Conservation (phyloP, 192 early-diverging fungal species). For the Backusella macrospora region DNA sequence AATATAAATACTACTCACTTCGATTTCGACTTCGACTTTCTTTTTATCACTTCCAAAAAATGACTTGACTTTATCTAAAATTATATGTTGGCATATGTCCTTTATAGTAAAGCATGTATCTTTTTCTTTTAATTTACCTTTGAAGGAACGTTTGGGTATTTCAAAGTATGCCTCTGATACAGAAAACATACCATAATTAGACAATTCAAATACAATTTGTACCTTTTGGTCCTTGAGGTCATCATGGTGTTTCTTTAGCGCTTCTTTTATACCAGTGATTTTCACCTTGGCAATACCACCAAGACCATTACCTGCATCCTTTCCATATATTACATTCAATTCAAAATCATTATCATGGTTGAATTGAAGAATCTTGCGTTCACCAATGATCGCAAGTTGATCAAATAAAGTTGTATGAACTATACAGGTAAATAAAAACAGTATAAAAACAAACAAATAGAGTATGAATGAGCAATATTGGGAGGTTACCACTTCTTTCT, state of each 20-base stretch:
- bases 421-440: conserved; percentile 22
- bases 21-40: not conserved
- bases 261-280: conserved; percentile 70
- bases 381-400: conserved; percentile 68
- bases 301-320: conserved; percentile 29
- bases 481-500: not conserved
- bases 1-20: not conserved
- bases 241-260: conserved; percentile 66
- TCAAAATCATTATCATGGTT: conserved; percentile 78
- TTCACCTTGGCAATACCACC: conserved; percentile 63
- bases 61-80: conserved; percentile 59
- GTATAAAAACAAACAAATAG: not conserved
- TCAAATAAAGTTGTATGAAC: conserved; percentile 61
- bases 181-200: conserved; percentile 73
- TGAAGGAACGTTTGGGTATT: conserved; percentile 40
- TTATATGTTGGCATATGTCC: not conserved
- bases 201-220: conserved; percentile 77
- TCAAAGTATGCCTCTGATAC: conserved; percentile 63
- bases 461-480: conserved; percentile 25
- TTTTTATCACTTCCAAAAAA: conserved; percentile 53
- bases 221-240: conserved; percentile 72
- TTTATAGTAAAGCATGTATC: not conserved
- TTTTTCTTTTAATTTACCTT: conserved; percentile 25
- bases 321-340: conserved; percentile 67
- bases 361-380: conserved; percentile 85